Conservation (phyloP, 129 eudicot genomes). For the Calendula officinalis region DNA sequence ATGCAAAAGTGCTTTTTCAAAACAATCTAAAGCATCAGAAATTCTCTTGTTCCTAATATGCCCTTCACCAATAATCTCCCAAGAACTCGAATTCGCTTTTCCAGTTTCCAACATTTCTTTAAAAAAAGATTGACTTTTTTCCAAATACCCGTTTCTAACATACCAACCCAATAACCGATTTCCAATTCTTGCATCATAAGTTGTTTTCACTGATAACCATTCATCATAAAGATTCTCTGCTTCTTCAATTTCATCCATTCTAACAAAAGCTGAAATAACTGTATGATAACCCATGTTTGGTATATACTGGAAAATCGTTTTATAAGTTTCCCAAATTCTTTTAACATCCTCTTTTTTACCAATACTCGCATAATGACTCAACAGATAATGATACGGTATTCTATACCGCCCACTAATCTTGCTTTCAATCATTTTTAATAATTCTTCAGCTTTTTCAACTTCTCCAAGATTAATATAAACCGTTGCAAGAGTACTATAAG, state of each 20-base stretch:
- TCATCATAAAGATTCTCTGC: slow-evolving; percentile 62
- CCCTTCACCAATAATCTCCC: slow-evolving; percentile 72
- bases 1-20: slow-evolving; percentile 45
- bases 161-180: slow-evolving; percentile 65
- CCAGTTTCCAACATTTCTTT: slow-evolving; percentile 61
- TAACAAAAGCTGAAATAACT: slow-evolving; percentile 51
- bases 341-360: slow-evolving; percentile 63
- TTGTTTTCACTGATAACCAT: slow-evolving; percentile 54
- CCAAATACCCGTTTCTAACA: slow-evolving; percentile 46
- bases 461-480: slow-evolving; percentile 48
- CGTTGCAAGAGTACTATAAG: slow-evolving; percentile 62
- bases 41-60: slow-evolving; percentile 39
- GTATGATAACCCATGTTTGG: slow-evolving; percentile 71
- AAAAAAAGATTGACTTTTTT: slow-evolving; percentile 57
- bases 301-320: slow-evolving; percentile 44
- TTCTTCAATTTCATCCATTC: slow-evolving; percentile 59
- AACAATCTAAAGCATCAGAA: slow-evolving; percentile 62
- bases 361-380: slow-evolving; percentile 53
- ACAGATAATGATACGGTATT: slow-evolving; percentile 62
- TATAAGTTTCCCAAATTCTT: slow-evolving; percentile 61
- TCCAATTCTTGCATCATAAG: slow-evolving; percentile 53
- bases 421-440: slow-evolving; percentile 49
- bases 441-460: slow-evolving; percentile 52
- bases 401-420: slow-evolving; percentile 54
- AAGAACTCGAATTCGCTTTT: slow-evolving; percentile 57